A percentile compares a stretch with the other conserved stretches of the same genome.
These are phyloP conservation scores for Juncus inflexus DNA, from an alignment of 176 grass and related monocot genomes.

Conservation along the genomic window DNA sequence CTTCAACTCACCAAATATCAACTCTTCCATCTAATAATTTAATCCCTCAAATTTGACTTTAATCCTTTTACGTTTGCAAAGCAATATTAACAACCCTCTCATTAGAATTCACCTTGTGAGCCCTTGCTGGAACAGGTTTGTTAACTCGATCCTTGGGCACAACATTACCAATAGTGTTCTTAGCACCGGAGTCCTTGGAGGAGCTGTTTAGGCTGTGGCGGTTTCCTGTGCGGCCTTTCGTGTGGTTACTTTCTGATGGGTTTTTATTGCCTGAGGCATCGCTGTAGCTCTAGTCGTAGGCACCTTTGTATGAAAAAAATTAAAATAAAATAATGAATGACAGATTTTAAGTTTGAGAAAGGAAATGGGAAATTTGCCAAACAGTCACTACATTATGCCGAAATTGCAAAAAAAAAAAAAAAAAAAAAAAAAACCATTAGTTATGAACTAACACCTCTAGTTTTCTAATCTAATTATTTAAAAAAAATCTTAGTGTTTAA, in stretches of 20 bases:
- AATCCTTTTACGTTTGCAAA: conserved; percentile 43
- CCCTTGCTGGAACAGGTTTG: conserved; percentile 37
- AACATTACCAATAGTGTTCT: conserved; percentile 22
- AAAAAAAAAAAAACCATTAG: neutral
- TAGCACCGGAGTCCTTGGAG: conserved; percentile 34
- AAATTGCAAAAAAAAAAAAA: neutral
- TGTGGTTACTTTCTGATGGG: conserved; percentile 44
- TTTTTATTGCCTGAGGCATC: conserved; percentile 39
- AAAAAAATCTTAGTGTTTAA: too few species aligned
- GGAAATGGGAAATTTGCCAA: too few species aligned
- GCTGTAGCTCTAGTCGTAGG: conserved; percentile 66
- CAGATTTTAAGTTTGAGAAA: too few species aligned
- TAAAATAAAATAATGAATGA: neutral
- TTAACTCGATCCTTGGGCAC: conserved; percentile 22
- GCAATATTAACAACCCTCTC: conserved; percentile 61
- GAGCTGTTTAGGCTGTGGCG: conserved; percentile 45
- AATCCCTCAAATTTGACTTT: neutral
- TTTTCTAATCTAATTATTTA: too few species aligned
- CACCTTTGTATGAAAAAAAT: conserved; percentile 33
- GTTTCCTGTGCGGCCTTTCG: conserved; percentile 42
- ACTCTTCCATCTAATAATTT: too few species aligned
- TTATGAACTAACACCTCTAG: too few species aligned
- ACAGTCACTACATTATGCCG: neutral
- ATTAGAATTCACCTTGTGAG: conserved; percentile 38
- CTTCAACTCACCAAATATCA: conserved; percentile 19